Conservation (phyloP, 139 green algal species). For the Chloropicon primus region DNA sequence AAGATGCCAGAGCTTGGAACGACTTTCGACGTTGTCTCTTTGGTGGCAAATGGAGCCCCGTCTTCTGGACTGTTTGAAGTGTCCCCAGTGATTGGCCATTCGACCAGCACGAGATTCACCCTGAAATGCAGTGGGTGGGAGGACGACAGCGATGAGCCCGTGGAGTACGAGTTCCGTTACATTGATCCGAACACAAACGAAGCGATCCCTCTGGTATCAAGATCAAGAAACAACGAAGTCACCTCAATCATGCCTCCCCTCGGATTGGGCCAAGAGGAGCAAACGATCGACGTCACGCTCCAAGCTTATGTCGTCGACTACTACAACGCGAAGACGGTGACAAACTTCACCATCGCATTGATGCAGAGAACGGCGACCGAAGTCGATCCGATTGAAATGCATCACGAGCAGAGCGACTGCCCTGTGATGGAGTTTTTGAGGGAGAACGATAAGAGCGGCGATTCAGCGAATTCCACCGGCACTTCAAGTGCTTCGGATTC, state of each 20-base stretch:
- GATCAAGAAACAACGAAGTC: background rate
- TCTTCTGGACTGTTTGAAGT: conserved; percentile 5
- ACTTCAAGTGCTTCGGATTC: no score
- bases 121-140: conserved; percentile 12
- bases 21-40: background rate
- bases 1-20: background rate
- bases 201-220: conserved; percentile 7
- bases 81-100: conserved; percentile 3
- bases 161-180: conserved; percentile 12
- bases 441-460: no score
- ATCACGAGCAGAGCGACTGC: no score
- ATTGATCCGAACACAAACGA: background rate
- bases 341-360: conserved; percentile 2
- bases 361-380: background rate
- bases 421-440: no score
- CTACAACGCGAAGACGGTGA: conserved; percentile 10
- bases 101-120: conserved; percentile 3
- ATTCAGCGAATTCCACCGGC: no score
- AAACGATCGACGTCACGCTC: conserved; percentile 3
- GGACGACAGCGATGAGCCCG: conserved; percentile 5
- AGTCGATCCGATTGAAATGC: background rate
- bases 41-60: conserved; percentile 11
- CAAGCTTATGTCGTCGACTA: conserved; percentile 6
- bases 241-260: background rate
- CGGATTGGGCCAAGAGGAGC: background rate